Percentiles rank a stretch among this genome's conserved stretches.
phyloP scores from a whole-genome alignment of 2,329 filamentous ascomycete species.

The Exutisphaerella laricina region DNA sequence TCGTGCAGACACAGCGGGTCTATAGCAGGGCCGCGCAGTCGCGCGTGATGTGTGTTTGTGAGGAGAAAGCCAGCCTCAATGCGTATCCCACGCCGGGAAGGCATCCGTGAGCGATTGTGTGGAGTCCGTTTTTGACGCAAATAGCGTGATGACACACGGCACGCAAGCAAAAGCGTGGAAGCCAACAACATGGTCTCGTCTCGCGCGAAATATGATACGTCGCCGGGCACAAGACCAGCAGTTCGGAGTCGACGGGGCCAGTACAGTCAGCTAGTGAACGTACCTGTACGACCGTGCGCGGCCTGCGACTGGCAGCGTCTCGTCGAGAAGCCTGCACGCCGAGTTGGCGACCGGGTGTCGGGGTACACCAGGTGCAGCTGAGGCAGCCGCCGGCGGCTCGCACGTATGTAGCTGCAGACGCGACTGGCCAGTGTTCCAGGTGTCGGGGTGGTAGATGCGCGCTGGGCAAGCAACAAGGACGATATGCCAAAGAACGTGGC shows the following conservation, averaged over 20 bases:
- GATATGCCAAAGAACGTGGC: no score
- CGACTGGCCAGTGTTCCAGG: no score
- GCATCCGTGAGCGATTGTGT: neutral
- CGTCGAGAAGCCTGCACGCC: no score
- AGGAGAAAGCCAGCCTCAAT: conserved; percentile 12
- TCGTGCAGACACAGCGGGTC: conserved; percentile 15
- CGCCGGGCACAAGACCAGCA: neutral
- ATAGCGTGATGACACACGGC: neutral
- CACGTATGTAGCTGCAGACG: no score
- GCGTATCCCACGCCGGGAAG: conserved; percentile 13
- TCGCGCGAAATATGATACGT: conserved; percentile 6
- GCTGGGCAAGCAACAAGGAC: no score
- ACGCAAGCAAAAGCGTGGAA: neutral
- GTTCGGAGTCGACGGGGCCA: no score
- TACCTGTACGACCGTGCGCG: neutral
- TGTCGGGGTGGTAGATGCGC: no score
- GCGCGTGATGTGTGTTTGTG: conserved; percentile 12
- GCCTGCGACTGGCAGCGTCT: neutral
- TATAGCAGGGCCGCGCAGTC: conserved; percentile 12
- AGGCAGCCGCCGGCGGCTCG: no score
- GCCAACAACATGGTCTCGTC: no score
- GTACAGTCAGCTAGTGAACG: neutral
- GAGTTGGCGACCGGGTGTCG: no score
- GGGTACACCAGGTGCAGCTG: no score
- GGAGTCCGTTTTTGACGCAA: neutral